Evolutionary conservation across 768 basidiomycete genomes (phyloP).

Genomic region (Panaeolus papilionaceus): DNA sequence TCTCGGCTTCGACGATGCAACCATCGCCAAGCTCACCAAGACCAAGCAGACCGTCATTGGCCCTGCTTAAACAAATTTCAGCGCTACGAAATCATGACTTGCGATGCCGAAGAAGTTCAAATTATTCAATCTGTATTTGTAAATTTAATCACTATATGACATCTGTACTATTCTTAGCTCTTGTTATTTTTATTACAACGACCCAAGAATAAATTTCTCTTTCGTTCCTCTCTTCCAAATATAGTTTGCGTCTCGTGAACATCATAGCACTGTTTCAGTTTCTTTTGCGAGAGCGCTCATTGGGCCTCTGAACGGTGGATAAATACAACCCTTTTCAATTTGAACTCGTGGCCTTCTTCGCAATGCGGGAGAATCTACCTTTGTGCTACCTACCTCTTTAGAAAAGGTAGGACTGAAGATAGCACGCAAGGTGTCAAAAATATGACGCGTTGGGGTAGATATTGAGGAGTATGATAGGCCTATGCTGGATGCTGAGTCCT

Average conservation of each 20-base stretch:
- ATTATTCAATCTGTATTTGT: slow-evolving; percentile 12
- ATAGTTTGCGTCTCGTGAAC: not conserved
- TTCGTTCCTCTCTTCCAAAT: not conserved
- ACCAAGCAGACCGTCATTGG: slow-evolving; percentile 45
- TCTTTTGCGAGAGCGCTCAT: slow-evolving; percentile 10
- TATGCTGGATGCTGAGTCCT: not conserved
- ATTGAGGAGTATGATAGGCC: not conserved
- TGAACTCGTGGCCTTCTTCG: slow-evolving; percentile 5
- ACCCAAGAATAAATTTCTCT: slow-evolving; percentile 9
- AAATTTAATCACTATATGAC: slow-evolving; percentile 1
- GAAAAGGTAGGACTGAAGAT: not conserved
- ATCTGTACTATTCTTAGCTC: slow-evolving; percentile 10
- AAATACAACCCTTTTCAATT: slow-evolving; percentile 6
- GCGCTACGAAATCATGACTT: not conserved
- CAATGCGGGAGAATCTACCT: not conserved
- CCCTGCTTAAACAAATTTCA: not conserved
- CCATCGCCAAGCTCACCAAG: slow-evolving; percentile 55
- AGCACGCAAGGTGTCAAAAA: not conserved
- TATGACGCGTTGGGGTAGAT: not conserved
- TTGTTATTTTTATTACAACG: slow-evolving; percentile 5
- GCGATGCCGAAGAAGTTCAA: not conserved
- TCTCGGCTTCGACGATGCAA: slow-evolving; percentile 56
- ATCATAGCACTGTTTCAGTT: not conserved
- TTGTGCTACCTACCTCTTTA: not conserved
- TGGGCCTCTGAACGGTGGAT: slow-evolving; percentile 9